These are phyloP conservation scores for Fraxinus nigra DNA, from an alignment of 305 asterid species.

Conservation along the genomic window DNA sequence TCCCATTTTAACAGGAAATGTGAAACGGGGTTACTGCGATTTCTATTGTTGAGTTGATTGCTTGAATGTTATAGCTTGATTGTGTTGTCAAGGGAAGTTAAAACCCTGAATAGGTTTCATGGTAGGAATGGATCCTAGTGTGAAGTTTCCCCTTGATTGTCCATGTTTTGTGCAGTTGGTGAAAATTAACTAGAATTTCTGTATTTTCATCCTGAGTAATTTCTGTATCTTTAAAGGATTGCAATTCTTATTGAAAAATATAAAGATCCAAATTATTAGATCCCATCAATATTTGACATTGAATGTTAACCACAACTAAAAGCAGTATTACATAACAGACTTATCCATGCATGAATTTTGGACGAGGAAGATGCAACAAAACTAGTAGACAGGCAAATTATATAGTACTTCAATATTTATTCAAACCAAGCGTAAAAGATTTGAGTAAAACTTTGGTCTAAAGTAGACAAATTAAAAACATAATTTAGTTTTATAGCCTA, in stretches of 20 bases:
- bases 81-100: conserved; percentile 26
- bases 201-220: conserved; percentile 8
- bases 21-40: conserved; percentile 30
- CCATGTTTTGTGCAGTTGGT: conserved; percentile 23
- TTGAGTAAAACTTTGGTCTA: conserved; percentile 9
- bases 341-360: conserved; percentile 6
- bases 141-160: conserved; percentile 20
- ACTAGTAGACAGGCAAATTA: background rate
- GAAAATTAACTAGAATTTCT: conserved; percentile 14
- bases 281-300: background rate
- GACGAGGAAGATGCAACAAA: background rate
- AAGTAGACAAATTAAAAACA: conserved; percentile 5
- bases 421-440: background rate
- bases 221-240: background rate
- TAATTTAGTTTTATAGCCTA: background rate
- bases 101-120: conserved; percentile 30
- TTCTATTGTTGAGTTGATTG: conserved; percentile 14
- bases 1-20: conserved; percentile 52
- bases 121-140: conserved; percentile 49
- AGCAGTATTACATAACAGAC: background rate
- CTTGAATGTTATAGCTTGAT: conserved; percentile 29
- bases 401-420: background rate
- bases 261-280: background rate
- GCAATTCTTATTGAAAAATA: background rate
- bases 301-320: background rate